A percentile compares a stretch with the other conserved stretches of the same genome.
These are phyloP conservation scores for Liriodendron chinense DNA, from an alignment of 164 flowering plant species.

Conservation along the genomic window DNA sequence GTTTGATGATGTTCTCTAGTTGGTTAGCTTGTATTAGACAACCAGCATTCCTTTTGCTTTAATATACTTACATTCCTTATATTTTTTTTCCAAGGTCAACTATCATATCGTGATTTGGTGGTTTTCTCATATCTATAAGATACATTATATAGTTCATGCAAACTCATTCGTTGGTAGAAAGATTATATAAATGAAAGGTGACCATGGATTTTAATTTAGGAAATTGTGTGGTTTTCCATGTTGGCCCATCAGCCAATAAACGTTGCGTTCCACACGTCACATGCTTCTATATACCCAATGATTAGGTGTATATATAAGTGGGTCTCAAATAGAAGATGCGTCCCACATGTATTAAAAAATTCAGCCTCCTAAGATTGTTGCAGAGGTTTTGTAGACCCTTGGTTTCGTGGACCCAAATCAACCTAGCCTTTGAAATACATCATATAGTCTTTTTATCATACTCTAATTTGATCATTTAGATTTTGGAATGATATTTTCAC, in stretches of 20 bases:
- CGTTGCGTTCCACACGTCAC: slow-evolving; percentile 15
- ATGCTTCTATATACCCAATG: slow-evolving; percentile 26
- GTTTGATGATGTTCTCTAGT: neutral
- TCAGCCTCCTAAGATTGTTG: neutral
- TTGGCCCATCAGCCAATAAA: neutral
- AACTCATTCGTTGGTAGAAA: neutral
- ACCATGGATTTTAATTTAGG: neutral
- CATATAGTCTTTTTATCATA: neutral
- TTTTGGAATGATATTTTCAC: no score
- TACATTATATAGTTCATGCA: slow-evolving; percentile 7
- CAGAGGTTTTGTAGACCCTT: neutral
- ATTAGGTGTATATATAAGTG: slow-evolving; percentile 17
- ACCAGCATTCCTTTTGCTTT: slow-evolving; percentile 17
- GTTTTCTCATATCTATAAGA: neutral
- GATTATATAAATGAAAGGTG: neutral
- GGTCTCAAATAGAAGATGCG: slow-evolving; percentile 8
- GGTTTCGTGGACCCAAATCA: slow-evolving; percentile 1
- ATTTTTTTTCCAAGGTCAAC: slow-evolving; percentile 9
- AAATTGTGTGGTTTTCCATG: neutral
- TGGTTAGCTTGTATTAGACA: neutral
- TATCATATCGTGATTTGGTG: neutral
- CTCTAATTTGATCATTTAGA: no score
- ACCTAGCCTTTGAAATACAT: neutral
- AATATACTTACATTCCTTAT: neutral
- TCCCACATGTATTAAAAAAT: slow-evolving; percentile 4